Conservation (phyloP, 2,329 filamentous ascomycete species). For the Xylariaceae sp. region DNA sequence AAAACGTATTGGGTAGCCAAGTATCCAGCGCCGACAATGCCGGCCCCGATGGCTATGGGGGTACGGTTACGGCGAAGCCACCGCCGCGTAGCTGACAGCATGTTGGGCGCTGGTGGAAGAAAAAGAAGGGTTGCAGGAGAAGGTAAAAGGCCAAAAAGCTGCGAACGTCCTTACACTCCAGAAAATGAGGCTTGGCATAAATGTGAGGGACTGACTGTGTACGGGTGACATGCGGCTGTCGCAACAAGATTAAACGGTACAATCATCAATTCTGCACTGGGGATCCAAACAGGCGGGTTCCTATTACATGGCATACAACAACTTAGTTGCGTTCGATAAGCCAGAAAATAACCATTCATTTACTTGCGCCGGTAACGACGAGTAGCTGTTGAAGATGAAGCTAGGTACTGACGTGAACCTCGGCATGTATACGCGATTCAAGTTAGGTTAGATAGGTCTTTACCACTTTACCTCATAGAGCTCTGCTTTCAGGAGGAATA, state of each 20-base stretch:
- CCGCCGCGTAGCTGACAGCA: conserved; percentile 70
- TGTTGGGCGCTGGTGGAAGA: conserved; percentile 28
- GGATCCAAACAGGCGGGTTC: neutral
- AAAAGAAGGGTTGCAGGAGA: neutral
- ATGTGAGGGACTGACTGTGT: too few species aligned
- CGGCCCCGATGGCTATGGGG: conserved; percentile 80
- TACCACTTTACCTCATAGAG: too few species aligned
- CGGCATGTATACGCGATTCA: conserved; percentile 25
- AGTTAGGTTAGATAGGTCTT: neutral
- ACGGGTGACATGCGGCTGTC: neutral
- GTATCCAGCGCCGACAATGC: conserved; percentile 85
- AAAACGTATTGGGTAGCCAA: conserved; percentile 89
- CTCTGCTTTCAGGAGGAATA: too few species aligned
- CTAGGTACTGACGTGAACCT: conserved; percentile 25
- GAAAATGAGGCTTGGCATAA: neutral
- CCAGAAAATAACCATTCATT: too few species aligned
- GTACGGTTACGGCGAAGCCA: conserved; percentile 93
- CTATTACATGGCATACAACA: neutral
- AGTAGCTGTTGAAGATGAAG: conserved; percentile 2
- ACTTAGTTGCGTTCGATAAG: neutral
- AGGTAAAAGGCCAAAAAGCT: neutral
- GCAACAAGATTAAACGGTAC: too few species aligned
- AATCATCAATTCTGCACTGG: neutral
- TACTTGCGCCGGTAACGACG: conserved; percentile 1
- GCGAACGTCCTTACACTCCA: neutral